Evolutionary conservation across 345 rosid species (phyloP).

Genomic region (Lenwebbia sp.): DNA sequence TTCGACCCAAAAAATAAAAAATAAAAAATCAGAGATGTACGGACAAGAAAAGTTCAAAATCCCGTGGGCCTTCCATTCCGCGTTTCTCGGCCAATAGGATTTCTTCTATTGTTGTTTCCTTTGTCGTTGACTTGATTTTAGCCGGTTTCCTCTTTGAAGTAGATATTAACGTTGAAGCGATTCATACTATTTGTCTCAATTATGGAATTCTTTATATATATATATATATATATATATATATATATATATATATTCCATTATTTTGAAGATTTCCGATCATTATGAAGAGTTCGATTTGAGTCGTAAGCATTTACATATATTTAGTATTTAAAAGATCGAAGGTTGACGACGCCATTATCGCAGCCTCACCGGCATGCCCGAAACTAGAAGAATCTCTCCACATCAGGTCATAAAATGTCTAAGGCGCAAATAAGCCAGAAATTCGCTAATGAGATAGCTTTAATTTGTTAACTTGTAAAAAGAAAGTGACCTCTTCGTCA

Average conservation of each 20-base stretch:
- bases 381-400: background rate
- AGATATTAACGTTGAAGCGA: background rate
- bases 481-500: background rate
- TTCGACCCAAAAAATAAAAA: too few species aligned
- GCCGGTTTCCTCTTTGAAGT: background rate
- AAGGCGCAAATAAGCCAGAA: background rate
- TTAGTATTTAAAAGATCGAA: background rate
- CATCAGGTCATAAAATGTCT: background rate
- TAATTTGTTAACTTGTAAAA: background rate
- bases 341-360: rapidly evolving
- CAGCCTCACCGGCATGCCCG: background rate
- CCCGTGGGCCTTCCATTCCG: background rate
- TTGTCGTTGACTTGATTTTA: background rate
- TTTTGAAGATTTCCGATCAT: background rate
- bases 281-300: background rate
- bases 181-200: background rate
- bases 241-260: background rate
- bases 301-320: background rate
- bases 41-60: background rate
- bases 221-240: too few species aligned
- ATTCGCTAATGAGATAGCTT: background rate
- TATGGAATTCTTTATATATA: background rate
- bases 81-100: background rate
- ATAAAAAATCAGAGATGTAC: too few species aligned
- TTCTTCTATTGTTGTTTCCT: background rate